These are phyloP conservation scores for Alternaria triticina DNA, from an alignment of 2,329 filamentous ascomycete species.

Conservation along the genomic window DNA sequence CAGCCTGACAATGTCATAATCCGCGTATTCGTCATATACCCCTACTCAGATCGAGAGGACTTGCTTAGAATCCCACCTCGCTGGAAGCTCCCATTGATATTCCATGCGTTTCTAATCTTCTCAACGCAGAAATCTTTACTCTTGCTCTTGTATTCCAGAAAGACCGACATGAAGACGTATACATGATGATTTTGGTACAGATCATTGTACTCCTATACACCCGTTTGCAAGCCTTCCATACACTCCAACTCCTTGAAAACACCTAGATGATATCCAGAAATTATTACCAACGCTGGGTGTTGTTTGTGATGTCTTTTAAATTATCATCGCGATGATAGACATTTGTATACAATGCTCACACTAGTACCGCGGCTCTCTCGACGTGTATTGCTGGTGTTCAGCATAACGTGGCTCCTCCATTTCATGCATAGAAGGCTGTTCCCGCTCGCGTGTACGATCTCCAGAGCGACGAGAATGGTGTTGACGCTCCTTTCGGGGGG, in stretches of 20 bases:
- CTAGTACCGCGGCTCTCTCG: background rate
- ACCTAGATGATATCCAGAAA: background rate
- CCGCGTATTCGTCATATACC: background rate
- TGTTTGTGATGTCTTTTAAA: background rate
- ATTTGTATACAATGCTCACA: background rate
- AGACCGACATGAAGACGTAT: background rate
- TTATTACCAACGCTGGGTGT: background rate
- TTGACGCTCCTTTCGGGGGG: background rate
- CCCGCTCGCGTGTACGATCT: background rate
- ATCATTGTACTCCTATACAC: background rate
- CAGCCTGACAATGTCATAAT: background rate
- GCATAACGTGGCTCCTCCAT: background rate
- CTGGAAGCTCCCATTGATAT: background rate
- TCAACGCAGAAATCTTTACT: background rate
- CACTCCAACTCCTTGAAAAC: background rate
- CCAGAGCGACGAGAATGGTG: background rate
- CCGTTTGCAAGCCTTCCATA: background rate
- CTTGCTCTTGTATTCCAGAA: background rate
- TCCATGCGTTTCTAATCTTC: background rate
- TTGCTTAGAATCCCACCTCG: background rate
- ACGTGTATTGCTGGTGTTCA: background rate
- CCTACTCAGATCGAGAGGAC: background rate
- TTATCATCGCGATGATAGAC: background rate
- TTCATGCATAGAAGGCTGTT: background rate
- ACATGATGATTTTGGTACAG: background rate